Evolutionary conservation across 805 yeast species (phyloP), one percentile per base, ranked within the genome.

Genomic region (Kodamaea fukazawae): DNA sequence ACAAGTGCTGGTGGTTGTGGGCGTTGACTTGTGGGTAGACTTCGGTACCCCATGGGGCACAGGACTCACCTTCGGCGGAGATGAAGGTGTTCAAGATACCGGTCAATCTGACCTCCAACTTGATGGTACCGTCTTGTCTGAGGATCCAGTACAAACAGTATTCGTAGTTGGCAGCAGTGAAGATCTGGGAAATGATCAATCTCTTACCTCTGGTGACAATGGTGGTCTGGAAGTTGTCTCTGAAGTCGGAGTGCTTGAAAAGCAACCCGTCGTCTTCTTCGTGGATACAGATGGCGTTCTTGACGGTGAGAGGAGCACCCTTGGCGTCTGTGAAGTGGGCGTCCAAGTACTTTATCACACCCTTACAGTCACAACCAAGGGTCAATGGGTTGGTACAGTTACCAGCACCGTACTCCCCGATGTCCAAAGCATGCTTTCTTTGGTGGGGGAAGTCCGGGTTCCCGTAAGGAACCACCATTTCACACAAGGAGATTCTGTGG

Each of bases 321-420:
- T 68, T 61, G 60, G 79, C 75, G 61, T 78, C 79, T 25, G 81
- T 72, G 57, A 83, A 81, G 61, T 78, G 81, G n/a, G 86, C 90
- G 63, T 85, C 90, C 63, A 85, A 58, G 66, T 85, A 85, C 61
- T 86, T 90, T 53, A 85, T 85, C 32, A 79, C 87, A 58, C 93
- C 93, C 61, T 85, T 84, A 70, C 93, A 85, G 62, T 85, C 93
- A 60, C 93, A 85, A 30, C 91, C 91, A 40, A 84, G 73, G 14
- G 83, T 67, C 48, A 85, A 71, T 25, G 90, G 86, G 65, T 85
- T 85, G 39, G 93, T 81, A 81, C 85, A 79, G 69, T 79, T 78
- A 56, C 93, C 93, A 46, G 89, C 91, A 67, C 93, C 93, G 59
- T 84, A 84, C 62, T 85, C 93, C 60, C 93, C 93, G 50, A 85